Percentiles rank a stretch among this genome's conserved stretches.
Evolutionary conservation across 768 basidiomycete species (phyloP).

Genomic region (Serpula lacrymans): DNA sequence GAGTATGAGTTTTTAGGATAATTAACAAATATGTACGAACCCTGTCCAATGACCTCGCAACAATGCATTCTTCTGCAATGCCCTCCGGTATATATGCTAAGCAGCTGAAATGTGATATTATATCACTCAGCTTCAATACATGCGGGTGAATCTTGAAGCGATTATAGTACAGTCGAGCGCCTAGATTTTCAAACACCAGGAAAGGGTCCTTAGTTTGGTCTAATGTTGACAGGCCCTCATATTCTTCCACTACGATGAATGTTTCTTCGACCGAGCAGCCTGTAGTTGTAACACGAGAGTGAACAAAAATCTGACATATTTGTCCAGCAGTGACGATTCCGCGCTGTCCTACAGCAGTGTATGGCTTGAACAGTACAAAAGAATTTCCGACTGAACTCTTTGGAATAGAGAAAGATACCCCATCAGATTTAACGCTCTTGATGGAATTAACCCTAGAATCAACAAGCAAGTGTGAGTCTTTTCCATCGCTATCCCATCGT

Average conservation of each 20-base stretch:
- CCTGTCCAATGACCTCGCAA: neutral
- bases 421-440: neutral
- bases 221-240: neutral
- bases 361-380: neutral
- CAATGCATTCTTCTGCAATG: neutral
- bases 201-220: neutral
- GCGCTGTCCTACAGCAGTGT: neutral
- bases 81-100: neutral
- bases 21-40: no score
- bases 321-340: neutral
- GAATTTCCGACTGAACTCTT: neutral
- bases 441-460: neutral
- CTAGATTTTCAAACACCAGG: neutral
- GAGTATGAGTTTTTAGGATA: no score
- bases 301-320: neutral
- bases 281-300: neutral
- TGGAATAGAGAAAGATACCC: neutral
- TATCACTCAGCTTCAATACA: neutral
- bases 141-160: neutral
- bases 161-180: neutral
- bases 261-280: neutral
- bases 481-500: neutral
- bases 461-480: neutral
- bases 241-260: neutral
- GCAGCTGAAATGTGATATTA: neutral